A percentile compares a stretch with the other conserved stretches of the same genome.
phyloP scores from a whole-genome alignment of 2,329 filamentous ascomycete genomes.

The Septoria petroselini region DNA sequence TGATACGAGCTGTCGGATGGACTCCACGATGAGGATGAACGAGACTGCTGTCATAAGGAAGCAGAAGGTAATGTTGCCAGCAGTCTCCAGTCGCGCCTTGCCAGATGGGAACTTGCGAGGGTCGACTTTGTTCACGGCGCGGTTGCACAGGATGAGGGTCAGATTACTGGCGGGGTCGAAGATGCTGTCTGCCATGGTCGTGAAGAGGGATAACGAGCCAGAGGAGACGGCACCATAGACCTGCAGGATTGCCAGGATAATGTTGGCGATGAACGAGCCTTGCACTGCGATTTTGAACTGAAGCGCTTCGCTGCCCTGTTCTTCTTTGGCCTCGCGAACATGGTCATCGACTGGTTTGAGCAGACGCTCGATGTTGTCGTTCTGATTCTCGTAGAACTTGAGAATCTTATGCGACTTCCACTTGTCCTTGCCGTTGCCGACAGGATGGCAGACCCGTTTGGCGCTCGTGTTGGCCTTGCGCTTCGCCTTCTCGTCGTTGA shows the following conservation, averaged over 20 bases:
- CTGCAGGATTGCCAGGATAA: slow-evolving; percentile 75
- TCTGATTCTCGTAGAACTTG: slow-evolving; percentile 85
- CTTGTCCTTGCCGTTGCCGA: slow-evolving; percentile 44
- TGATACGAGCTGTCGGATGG: slow-evolving; percentile 64
- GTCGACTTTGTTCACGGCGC: slow-evolving; percentile 84
- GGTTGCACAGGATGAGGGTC: slow-evolving; percentile 79
- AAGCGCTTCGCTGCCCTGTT: slow-evolving; percentile 76
- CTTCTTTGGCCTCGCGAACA: slow-evolving; percentile 72
- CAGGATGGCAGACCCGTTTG: slow-evolving; percentile 57
- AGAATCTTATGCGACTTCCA: slow-evolving; percentile 58
- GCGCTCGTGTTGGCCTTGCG: slow-evolving; percentile 78
- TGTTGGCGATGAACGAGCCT: slow-evolving; percentile 72
- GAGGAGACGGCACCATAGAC: slow-evolving; percentile 85
- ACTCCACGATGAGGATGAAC: slow-evolving; percentile 87
- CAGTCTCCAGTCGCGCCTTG: slow-evolving; percentile 90
- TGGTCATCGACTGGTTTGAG: slow-evolving; percentile 93
- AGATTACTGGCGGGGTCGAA: slow-evolving; percentile 83
- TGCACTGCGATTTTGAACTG: slow-evolving; percentile 67
- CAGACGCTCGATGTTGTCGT: slow-evolving; percentile 87
- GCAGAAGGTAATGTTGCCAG: slow-evolving; percentile 93
- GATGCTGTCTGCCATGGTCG: slow-evolving; percentile 92
- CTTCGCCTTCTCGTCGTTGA: slow-evolving; percentile 66
- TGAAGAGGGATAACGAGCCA: slow-evolving; percentile 90
- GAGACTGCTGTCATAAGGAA: slow-evolving; percentile 94
- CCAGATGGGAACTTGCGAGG: slow-evolving; percentile 82